Conservation (phyloP, 805 yeast genomes). For the Brettanomyces anomalus region DNA sequence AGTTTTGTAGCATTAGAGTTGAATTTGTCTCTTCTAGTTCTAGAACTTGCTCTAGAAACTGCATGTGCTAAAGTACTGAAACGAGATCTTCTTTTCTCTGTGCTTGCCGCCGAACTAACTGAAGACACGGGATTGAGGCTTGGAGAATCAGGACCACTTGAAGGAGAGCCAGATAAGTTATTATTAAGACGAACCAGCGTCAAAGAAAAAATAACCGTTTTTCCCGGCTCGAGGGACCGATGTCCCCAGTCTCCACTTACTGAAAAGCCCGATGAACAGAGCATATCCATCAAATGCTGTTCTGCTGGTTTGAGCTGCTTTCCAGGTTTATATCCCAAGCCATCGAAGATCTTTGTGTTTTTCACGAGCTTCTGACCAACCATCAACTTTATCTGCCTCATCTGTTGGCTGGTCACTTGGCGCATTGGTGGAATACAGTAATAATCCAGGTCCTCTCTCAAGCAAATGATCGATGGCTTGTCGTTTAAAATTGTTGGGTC, state of each 20-base stretch:
- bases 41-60: conserved; percentile 32
- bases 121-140: conserved; percentile 25
- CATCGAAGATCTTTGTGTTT: conserved; percentile 62
- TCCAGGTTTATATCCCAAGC: conserved; percentile 54
- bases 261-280: conserved; percentile 79
- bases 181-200: conserved; percentile 55
- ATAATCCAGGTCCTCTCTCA: conserved; percentile 90
- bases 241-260: conserved; percentile 74
- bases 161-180: conserved; percentile 5
- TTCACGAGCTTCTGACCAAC: conserved; percentile 60
- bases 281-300: conserved; percentile 89
- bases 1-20: conserved; percentile 47
- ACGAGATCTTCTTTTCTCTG: conserved; percentile 39
- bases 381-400: conserved; percentile 58
- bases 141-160: conserved; percentile 14
- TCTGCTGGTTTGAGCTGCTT: conserved; percentile 79
- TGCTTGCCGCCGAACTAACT: conserved; percentile 12
- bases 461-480: conserved; percentile 84
- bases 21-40: conserved; percentile 23
- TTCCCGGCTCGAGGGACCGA: conserved; percentile 78
- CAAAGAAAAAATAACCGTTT: conserved; percentile 79
- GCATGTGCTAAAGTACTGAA: conserved; percentile 57
- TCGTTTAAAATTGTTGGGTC: conserved; percentile 61
- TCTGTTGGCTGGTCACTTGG: conserved; percentile 47
- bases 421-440: conserved; percentile 75